phyloP scores from a whole-genome alignment of 176 grass and related monocot species.

The Oryza officinalis region DNA sequence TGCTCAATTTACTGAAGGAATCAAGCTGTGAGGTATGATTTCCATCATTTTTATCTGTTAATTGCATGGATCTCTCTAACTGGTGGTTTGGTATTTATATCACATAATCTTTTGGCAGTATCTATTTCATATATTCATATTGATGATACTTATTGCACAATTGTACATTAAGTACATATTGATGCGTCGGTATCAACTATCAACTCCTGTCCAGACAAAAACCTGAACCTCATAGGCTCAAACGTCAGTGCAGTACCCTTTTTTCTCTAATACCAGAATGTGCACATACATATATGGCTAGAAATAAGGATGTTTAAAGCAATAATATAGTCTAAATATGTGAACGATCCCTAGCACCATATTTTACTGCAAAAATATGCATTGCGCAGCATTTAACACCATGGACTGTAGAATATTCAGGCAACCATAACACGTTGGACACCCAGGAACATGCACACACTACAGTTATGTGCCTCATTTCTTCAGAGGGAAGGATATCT shows the following conservation, averaged over 20 bases:
- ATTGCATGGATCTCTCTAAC: neutral
- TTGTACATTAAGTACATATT: neutral
- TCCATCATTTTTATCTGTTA: conserved; percentile 19
- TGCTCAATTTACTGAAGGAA: conserved; percentile 7
- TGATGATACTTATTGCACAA: conserved; percentile 1
- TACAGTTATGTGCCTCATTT: neutral
- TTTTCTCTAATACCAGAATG: neutral
- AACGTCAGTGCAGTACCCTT: neutral
- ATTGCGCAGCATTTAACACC: neutral
- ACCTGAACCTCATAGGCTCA: neutral
- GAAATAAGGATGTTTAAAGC: neutral
- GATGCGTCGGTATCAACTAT: neutral
- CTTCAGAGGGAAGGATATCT: conserved; percentile 18
- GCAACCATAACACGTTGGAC: neutral
- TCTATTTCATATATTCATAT: conserved; percentile 7
- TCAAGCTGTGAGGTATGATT: conserved; percentile 32
- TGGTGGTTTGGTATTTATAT: neutral
- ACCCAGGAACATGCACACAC: neutral
- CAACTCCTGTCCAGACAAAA: neutral
- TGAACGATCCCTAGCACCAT: neutral
- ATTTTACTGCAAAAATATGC: neutral
- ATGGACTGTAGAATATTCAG: conserved; percentile 11
- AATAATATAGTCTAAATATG: neutral
- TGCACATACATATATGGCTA: neutral
- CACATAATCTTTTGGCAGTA: neutral